A percentile compares a stretch with the other conserved stretches of the same genome.
Evolutionary conservation across 1,284 basidiomycete species (phyloP).

Genomic region (Sporisorium sorghi): DNA sequence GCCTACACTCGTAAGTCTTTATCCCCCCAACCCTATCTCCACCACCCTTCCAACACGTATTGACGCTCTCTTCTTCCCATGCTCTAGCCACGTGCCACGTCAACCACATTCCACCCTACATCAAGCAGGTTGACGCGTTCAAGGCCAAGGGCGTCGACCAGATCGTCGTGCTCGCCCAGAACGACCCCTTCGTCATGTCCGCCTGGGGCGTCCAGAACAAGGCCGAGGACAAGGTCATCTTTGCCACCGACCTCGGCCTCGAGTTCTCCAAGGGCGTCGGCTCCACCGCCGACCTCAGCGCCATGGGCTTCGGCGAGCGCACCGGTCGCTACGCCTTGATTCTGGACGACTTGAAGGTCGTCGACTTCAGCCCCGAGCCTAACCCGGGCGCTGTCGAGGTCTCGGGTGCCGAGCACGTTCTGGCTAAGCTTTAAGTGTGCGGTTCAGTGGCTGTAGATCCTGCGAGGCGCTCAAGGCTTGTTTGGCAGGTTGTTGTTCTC

Average conservation of each 20-base stretch:
- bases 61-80: not conserved
- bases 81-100: slow-evolving; percentile 58
- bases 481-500: no score
- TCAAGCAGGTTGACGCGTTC: slow-evolving; percentile 77
- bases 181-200: slow-evolving; percentile 67
- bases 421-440: slow-evolving; percentile 72
- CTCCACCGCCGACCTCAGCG: slow-evolving; percentile 76
- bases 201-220: slow-evolving; percentile 79
- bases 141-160: slow-evolving; percentile 79
- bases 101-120: slow-evolving; percentile 76
- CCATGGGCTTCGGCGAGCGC: slow-evolving; percentile 75
- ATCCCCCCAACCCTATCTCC: no score
- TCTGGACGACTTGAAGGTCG: slow-evolving; percentile 76
- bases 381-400: slow-evolving; percentile 74
- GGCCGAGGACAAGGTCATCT: slow-evolving; percentile 79
- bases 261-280: slow-evolving; percentile 77
- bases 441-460: no score
- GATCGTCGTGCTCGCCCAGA: slow-evolving; percentile 72
- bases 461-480: no score
- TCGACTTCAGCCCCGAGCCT: slow-evolving; percentile 48
- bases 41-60: no score
- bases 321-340: slow-evolving; percentile 79
- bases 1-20: slow-evolving; percentile 71
- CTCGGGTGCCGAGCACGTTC: slow-evolving; percentile 77
- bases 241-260: slow-evolving; percentile 77